Evolutionary conservation across 1,139 yeast genomes (phyloP), one percentile per base, ranked within the genome.

Genomic region (Kodamaea ohmeri): DNA sequence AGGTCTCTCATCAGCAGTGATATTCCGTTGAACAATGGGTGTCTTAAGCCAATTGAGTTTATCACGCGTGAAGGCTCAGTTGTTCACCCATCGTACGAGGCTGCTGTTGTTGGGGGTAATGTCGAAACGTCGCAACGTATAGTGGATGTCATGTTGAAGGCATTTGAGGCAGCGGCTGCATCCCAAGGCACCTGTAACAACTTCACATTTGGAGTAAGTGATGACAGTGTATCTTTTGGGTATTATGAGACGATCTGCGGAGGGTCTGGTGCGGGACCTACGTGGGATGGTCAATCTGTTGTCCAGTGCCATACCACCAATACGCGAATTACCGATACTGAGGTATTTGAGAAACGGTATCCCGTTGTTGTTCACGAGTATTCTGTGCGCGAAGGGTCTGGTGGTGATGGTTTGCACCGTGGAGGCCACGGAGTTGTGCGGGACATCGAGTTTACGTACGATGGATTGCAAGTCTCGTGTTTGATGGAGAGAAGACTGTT

Each of bases 91-190:
- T 71, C 82, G 2, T 71, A 69, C 28, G 87, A 83, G 34, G 92
- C 92, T 13, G 96, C 95, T 1, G 89, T 84, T 3, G 94, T 85
- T 7, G 96, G 95, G 20, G 95, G 95, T 6, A 87, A 86, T 55
- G 94, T 85, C n/a, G 83, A 83, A 58, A 86, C 95, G 0, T 80
- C 92, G 1, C 95, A 87, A 59, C 70, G 95, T 44, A 79, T 87
- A 30, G 84, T 88, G 2, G 95, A 86, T 58, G 89, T 83, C 3
- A 73, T 86, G 42, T 67, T 87, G 51, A 78, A 78, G 49, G 88
- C 95, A 0, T 85, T 86, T 54, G 71, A 75, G 44, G 85, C 86
- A 4, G 83, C 85, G 54, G 95, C 76, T 11, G 75, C 72, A 6
- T 69, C 76, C 3, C 76, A 71, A 47, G 74, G 75, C 6, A 70